Evolutionary conservation across 495 filamentous ascomycete species (phyloP), one percentile per base, ranked within the genome.

Genomic region (Aspergillus hancockii): DNA sequence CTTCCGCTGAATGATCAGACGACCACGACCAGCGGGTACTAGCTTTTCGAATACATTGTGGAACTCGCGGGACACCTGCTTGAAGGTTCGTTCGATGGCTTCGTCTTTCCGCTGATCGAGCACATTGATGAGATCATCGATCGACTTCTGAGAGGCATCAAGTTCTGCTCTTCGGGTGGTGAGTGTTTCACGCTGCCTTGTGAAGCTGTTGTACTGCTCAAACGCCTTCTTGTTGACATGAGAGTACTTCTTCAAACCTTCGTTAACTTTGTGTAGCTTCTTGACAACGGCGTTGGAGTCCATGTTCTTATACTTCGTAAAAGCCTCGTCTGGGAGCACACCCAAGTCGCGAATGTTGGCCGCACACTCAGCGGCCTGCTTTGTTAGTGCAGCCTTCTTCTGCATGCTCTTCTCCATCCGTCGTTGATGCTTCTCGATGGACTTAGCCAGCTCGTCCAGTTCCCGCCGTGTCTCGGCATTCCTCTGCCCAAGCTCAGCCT

Each of bases 191-290:
- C 93, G 88, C 71, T 97, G 91, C 55, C 86, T 89, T 19, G 93
- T 97, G 74, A 98, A 98, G 73, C 86, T 95, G 75, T 92, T 93
- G 80, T 97, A 98, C 72, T 99, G 94, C 72, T 99, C 95, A 62
- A 97, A 96, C 0, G 94, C 94, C 72, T 99, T 99, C 77, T 98
- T 99, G 83, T 99, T 99, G 68, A 99, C 91, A 66, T 96, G 90
- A 34, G 89, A 89, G 78, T 93, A 98, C 69, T 97, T 96, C 75
- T 98, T 98, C 45, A 99, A 80, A 0, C 88, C 84, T 58, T 97
- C 91, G 66, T 97, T 96, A 71, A 93, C 90, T 70, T 94, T 96
- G 73, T 94, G 89, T 8, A 98, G 85, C 22, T 88, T 88, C 64
- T 88, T 87, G n/a, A 91, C 86, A 23, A 97, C 88, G 34, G 81